Percentiles rank a stretch among this genome's conserved stretches.
Evolutionary conservation across 176 grass and related monocot genomes (phyloP).

Genomic region (Oryza nivara): DNA sequence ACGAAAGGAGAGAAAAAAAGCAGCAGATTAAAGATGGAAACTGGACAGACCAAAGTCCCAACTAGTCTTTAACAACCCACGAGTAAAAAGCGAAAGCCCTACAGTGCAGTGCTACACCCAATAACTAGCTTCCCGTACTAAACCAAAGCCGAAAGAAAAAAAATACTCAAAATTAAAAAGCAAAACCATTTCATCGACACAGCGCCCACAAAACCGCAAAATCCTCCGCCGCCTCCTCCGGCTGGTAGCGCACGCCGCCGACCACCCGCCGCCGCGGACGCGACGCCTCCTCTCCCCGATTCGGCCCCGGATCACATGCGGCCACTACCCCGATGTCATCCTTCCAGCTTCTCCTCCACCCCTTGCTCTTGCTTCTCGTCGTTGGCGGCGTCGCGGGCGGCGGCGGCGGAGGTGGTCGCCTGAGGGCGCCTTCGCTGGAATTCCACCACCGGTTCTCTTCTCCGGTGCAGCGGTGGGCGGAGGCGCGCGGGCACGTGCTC

Average conservation of each 20-base stretch:
- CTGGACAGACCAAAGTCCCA: background rate
- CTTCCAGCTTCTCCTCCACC: background rate
- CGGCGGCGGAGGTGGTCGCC: background rate
- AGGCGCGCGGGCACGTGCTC: constrained; percentile 39
- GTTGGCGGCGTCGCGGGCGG: background rate
- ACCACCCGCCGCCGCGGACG: background rate
- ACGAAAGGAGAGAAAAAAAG: background rate
- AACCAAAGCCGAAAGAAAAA: background rate
- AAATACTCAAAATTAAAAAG: background rate
- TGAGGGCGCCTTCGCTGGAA: constrained; percentile 33
- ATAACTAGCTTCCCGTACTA: constrained; percentile 1
- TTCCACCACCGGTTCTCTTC: constrained; percentile 77
- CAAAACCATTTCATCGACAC: constrained; percentile 10
- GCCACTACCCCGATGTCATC: constrained; percentile 25
- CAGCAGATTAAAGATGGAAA: background rate
- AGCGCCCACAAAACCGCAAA: background rate
- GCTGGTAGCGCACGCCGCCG: no score
- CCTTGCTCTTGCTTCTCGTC: constrained; percentile 31
- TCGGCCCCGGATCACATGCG: constrained; percentile 9
- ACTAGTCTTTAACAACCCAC: constrained; percentile 30
- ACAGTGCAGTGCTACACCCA: background rate
- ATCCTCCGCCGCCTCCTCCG: background rate
- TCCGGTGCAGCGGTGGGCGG: constrained; percentile 51
- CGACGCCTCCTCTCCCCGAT: background rate
- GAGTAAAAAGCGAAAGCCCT: constrained; percentile 9